Evolutionary conservation across 768 basidiomycete genomes (phyloP).

Genomic region (Clitopilus passeckerianus): DNA sequence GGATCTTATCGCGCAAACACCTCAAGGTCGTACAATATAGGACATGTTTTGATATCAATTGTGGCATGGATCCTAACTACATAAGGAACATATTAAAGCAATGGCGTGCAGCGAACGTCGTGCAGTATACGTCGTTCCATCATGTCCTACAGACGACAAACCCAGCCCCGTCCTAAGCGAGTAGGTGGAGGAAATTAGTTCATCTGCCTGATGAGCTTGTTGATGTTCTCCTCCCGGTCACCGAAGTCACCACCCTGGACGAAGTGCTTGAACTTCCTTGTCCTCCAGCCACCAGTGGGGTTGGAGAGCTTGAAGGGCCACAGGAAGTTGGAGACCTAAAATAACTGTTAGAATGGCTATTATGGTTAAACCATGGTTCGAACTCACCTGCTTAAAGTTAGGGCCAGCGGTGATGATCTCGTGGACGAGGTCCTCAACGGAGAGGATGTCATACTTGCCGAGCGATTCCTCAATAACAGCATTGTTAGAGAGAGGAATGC

Average conservation of each 20-base stretch:
- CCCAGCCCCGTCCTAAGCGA: constrained; percentile 10
- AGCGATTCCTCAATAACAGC: constrained; percentile 86
- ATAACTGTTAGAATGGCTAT: too few species aligned
- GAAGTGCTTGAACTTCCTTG: constrained; percentile 96
- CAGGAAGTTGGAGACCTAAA: constrained; percentile 86
- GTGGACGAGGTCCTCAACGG: constrained; percentile 95
- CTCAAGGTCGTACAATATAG: background rate
- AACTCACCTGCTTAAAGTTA: constrained; percentile 94
- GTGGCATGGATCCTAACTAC: background rate
- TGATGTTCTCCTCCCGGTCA: constrained; percentile 95
- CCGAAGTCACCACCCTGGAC: constrained; percentile 97
- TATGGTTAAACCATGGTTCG: too few species aligned
- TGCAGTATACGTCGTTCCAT: constrained; percentile 5
- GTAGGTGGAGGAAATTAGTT: constrained; percentile 44
- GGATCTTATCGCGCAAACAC: background rate
- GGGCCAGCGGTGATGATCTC: constrained; percentile 94
- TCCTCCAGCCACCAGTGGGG: constrained; percentile 97
- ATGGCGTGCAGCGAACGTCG: constrained; percentile 9
- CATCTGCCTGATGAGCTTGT: constrained; percentile 95
- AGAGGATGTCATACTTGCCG: constrained; percentile 94
- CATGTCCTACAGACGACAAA: constrained; percentile 7
- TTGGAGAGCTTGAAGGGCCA: constrained; percentile 99
- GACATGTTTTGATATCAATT: background rate
- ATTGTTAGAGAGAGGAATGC: constrained; percentile 94
- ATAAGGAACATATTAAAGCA: constrained; percentile 11